These are phyloP conservation scores for Chaetomium sp. DNA, from an alignment of 2,329 filamentous ascomycete genomes.

Conservation along the genomic window DNA sequence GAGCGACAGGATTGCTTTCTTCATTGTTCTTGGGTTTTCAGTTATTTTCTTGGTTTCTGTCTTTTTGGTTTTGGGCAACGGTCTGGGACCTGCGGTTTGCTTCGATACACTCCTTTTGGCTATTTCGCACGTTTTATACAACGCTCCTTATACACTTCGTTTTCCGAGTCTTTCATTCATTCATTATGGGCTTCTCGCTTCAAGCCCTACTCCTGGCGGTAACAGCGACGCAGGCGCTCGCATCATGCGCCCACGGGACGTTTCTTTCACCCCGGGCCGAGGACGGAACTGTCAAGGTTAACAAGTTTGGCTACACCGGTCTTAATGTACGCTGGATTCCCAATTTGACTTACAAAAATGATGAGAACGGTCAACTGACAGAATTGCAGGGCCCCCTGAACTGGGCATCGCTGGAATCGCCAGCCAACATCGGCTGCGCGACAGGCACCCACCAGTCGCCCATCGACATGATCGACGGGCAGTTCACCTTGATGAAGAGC, in stretches of 20 bases:
- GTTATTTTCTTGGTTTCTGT: neutral
- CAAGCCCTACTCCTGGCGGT: constrained; percentile 17
- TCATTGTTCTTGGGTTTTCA: constrained; percentile 7
- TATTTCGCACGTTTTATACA: constrained; percentile 1
- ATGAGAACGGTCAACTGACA: neutral
- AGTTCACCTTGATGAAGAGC: constrained; percentile 29
- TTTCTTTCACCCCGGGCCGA: constrained; percentile 25
- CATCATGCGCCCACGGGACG: constrained; percentile 26
- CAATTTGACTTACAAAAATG: neutral
- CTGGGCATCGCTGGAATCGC: constrained; percentile 20
- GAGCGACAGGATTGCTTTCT: constrained; percentile 12
- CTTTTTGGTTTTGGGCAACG: constrained; percentile 5
- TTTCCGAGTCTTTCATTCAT: neutral
- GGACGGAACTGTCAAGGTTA: constrained; percentile 26
- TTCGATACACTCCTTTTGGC: constrained; percentile 3
- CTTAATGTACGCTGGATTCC: constrained; percentile 11
- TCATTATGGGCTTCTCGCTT: constrained; percentile 17
- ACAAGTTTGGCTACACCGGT: constrained; percentile 29
- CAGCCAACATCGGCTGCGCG: constrained; percentile 42
- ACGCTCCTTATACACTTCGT: neutral
- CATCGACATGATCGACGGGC: constrained; percentile 44
- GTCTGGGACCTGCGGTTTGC: constrained; percentile 19
- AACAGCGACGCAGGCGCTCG: constrained; percentile 23
- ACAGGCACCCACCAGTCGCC: constrained; percentile 50
- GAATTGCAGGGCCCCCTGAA: constrained; percentile 19